Evolutionary conservation across 352 stramenopile species (phyloP).

Genomic region (Pilasporangium apinafurcum): DNA sequence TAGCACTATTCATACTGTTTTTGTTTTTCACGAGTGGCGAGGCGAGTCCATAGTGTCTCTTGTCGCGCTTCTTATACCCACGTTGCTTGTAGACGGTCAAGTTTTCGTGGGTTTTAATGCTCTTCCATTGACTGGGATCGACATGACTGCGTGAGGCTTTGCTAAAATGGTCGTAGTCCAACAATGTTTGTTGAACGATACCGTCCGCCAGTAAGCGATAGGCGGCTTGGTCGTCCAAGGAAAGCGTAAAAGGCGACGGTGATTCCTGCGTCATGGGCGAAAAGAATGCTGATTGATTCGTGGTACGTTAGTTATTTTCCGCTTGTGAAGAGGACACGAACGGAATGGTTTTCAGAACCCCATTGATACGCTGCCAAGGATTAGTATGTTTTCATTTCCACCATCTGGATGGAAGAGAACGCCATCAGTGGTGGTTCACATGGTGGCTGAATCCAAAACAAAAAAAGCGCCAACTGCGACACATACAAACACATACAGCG

Average conservation of each 20-base stretch:
- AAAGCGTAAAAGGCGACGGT: constrained; percentile 5
- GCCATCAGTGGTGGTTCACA: no score
- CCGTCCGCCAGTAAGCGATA: constrained; percentile 17
- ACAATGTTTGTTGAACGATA: constrained; percentile 25
- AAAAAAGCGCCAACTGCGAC: no score
- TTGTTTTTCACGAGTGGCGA: not conserved
- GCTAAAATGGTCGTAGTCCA: constrained; percentile 22
- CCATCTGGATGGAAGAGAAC: no score
- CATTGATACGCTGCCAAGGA: no score
- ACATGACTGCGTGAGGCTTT: constrained; percentile 8
- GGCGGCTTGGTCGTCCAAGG: constrained; percentile 10
- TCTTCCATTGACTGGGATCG: constrained; percentile 22
- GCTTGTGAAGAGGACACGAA: no score
- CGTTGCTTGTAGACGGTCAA: constrained; percentile 33
- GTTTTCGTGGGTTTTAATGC: constrained; percentile 33
- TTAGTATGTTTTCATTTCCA: no score
- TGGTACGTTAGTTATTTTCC: no score
- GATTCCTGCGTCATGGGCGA: no score
- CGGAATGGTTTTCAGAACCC: no score
- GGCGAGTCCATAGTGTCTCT: constrained; percentile 14
- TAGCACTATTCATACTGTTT: not conserved
- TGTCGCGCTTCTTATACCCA: constrained; percentile 5
- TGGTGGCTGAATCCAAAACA: no score
- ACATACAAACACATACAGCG: no score
- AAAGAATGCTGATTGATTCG: no score